phyloP scores from a whole-genome alignment of 73 alveolate genomes.

The Halteria grandinella region DNA sequence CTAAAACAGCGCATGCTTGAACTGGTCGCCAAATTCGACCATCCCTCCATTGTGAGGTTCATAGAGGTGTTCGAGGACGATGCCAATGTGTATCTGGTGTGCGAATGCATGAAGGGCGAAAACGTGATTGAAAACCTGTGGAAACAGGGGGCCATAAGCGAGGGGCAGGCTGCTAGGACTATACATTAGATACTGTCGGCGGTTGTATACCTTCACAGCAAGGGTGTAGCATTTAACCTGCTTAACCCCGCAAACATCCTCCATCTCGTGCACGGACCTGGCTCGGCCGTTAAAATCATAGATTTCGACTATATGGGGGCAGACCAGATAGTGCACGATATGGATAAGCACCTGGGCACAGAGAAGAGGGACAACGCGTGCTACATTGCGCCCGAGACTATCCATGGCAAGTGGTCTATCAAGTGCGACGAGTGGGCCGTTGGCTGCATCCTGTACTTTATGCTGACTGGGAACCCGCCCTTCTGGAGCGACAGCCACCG shows the following conservation, averaged over 20 bases:
- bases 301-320: slow-evolving; percentile 35
- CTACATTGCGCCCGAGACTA: slow-evolving; percentile 81
- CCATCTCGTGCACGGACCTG: slow-evolving; percentile 24
- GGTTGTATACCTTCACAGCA: slow-evolving; percentile 8
- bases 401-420: slow-evolving; percentile 55
- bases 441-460: slow-evolving; percentile 72
- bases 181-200: slow-evolving; percentile 4
- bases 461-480: slow-evolving; percentile 78
- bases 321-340: slow-evolving; percentile 2
- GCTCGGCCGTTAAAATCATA: slow-evolving; percentile 18
- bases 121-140: slow-evolving; percentile 28
- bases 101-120: slow-evolving; percentile 38
- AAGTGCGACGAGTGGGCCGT: slow-evolving; percentile 75
- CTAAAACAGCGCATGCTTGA: slow-evolving; percentile 27
- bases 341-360: slow-evolving; percentile 19
- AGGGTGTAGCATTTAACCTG: slow-evolving; percentile 42
- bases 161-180: slow-evolving; percentile 23
- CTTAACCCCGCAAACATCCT: slow-evolving; percentile 26
- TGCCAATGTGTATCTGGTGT: slow-evolving; percentile 49
- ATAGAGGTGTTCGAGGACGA: slow-evolving; percentile 61
- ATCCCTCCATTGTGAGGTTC: slow-evolving; percentile 58
- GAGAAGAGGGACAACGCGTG: slow-evolving; percentile 30
- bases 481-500: slow-evolving; percentile 53
- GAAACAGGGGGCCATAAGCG: slow-evolving; percentile 4
- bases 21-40: slow-evolving; percentile 22